Base-by-base conservation (phyloP, 805 yeast genomes). In the Candida schatavii region DNA sequence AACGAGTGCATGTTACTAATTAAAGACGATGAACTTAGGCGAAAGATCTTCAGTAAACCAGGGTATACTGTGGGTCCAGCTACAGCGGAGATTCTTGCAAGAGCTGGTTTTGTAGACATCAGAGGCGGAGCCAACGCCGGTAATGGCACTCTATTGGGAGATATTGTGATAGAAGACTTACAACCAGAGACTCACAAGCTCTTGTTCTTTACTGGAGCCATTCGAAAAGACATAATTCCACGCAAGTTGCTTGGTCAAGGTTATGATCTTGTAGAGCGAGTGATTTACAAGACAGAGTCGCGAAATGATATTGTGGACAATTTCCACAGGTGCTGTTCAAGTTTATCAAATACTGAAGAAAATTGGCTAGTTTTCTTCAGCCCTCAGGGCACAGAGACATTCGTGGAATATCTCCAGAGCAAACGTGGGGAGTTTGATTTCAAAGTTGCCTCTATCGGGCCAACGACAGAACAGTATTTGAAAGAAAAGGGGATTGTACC, bases 1-100 rank as follows among this genome's bases (percentile, higher is more conserved):
- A 77, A 76, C 46, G 66, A 68, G 29, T 57, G 76, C 11, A 62
- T 83, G 4, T 46, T 49, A 0, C 43, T 44, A 9, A 50, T 69
- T n/a, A 35, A 39, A 10, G 52, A 46, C 23, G 51, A 37, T 1
- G 46, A 37, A 6, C 31, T 35, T 34, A 56, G 44, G 42, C 50
- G 56, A 5, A 41, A 37, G 0, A 64, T 81, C 1, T 56, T 77
- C 5, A 41, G 48, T 3, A 80, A 80, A 50, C 77, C 81, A 0
- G 83, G 84, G 0, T 91, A 81, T 55, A 88, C 97, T 0, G 97
- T 91, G 4, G 98, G 98, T 0, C 96, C 96, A 1, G 89, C 96
- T 0, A 91, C 98, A 0, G 75, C 74, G 15, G 66, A 68, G 13
- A 78, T 84, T 14, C 59, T 91, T 10, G 45, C 56, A 2, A 65